Conservation (phyloP, 2,329 filamentous ascomycete species). For the Pseudogymnoascus sp. region DNA sequence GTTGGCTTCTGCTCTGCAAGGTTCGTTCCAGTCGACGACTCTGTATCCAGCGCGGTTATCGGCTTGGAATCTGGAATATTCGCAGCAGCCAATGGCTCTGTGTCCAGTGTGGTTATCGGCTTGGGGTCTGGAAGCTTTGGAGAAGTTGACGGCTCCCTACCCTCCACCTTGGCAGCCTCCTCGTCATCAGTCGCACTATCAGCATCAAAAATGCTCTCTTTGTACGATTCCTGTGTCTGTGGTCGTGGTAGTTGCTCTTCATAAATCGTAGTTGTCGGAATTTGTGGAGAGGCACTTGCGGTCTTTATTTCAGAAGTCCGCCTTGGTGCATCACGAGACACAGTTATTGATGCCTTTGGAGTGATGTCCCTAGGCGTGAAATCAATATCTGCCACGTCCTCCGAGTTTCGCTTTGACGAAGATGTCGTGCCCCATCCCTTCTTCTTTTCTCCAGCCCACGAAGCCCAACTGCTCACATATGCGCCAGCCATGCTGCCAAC, state of each 20-base stretch:
- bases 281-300: background rate
- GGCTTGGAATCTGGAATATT: background rate
- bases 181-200: slow-evolving; percentile 14
- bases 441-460: slow-evolving; percentile 69
- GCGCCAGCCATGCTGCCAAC: slow-evolving; percentile 52
- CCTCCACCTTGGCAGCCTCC: background rate
- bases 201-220: slow-evolving; percentile 29
- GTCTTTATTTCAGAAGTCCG: background rate
- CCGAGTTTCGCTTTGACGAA: background rate
- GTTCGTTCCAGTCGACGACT: background rate
- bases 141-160: background rate
- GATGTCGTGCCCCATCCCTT: slow-evolving; percentile 36
- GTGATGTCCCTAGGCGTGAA: background rate
- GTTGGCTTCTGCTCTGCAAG: background rate
- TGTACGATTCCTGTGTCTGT: slow-evolving; percentile 23
- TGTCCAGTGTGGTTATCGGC: background rate
- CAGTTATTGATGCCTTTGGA: background rate
- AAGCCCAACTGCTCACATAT: slow-evolving; percentile 62
- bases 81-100: background rate
- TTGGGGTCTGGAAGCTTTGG: background rate
- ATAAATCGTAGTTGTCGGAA: background rate
- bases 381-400: background rate
- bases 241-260: slow-evolving; percentile 15
- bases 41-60: background rate
- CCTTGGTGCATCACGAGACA: background rate